Conservation (phyloP, 441 rosid species). For the Raphanus hybrid region DNA sequence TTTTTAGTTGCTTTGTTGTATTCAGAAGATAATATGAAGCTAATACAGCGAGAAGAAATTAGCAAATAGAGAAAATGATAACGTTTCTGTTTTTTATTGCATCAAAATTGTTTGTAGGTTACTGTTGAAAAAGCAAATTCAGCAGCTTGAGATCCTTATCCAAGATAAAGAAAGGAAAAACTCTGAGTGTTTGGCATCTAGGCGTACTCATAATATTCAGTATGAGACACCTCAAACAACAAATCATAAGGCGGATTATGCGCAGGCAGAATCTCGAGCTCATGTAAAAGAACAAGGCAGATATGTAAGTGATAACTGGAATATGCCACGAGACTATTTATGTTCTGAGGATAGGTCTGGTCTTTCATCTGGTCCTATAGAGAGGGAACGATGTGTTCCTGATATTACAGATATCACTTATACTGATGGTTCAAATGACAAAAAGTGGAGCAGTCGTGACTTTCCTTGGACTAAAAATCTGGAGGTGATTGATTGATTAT, state of each 20-base stretch:
- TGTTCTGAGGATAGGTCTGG: conserved; percentile 62
- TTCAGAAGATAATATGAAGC: background rate
- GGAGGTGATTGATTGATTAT: conserved; percentile 59
- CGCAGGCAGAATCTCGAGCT: conserved; percentile 53
- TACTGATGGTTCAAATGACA: conserved; percentile 89
- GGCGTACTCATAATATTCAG: conserved; percentile 49
- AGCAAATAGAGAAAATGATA: background rate
- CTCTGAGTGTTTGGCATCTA: conserved; percentile 69
- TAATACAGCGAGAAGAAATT: conserved; percentile 20
- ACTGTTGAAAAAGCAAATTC: conserved; percentile 80
- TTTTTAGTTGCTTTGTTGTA: background rate
- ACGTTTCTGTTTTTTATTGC: conserved; percentile 16
- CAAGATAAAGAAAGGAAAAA: conserved; percentile 64
- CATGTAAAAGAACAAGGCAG: conserved; percentile 53
- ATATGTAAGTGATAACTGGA: conserved; percentile 54
- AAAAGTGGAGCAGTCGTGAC: conserved; percentile 76
- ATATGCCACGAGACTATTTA: conserved; percentile 60
- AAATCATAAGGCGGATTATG: conserved; percentile 47
- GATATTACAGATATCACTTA: conserved; percentile 77
- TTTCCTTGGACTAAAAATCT: conserved; percentile 85
- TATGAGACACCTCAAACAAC: conserved; percentile 72
- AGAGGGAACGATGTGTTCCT: conserved; percentile 75
- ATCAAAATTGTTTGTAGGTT: conserved; percentile 50
- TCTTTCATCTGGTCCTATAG: conserved; percentile 61
- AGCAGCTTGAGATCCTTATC: conserved; percentile 69